A percentile compares a stretch with the other conserved stretches of the same genome.
phyloP scores from a whole-genome alignment of 306 rosid species.

The Prunus fruticosa region DNA sequence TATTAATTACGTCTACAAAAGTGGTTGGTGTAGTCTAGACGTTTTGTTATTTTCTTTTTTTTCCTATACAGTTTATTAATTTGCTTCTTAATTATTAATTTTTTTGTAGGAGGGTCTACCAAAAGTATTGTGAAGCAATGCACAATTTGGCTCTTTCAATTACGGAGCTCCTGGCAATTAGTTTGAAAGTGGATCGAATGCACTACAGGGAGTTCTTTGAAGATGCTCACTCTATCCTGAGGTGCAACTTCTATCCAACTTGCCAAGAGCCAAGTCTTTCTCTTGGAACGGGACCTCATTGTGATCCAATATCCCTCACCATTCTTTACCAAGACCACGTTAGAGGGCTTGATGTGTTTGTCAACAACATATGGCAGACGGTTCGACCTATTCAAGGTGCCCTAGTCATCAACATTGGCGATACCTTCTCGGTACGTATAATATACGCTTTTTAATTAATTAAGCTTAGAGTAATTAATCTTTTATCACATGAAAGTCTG shows the following conservation, averaged over 20 bases:
- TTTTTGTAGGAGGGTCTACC: constrained; percentile 36
- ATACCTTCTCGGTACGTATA: constrained; percentile 49
- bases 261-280: constrained; percentile 48
- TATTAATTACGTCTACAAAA: neutral
- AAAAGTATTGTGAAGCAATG: constrained; percentile 68
- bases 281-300: constrained; percentile 78
- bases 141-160: constrained; percentile 43
- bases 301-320: constrained; percentile 76
- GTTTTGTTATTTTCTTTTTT: too few relatives aligned
- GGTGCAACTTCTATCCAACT: constrained; percentile 74
- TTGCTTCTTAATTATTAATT: neutral
- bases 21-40: too few relatives aligned
- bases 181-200: constrained; percentile 50
- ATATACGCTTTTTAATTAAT: too few relatives aligned
- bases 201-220: constrained; percentile 49
- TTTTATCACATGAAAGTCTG: too few relatives aligned
- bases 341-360: constrained; percentile 71
- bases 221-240: constrained; percentile 58
- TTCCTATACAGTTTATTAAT: neutral
- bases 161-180: constrained; percentile 60
- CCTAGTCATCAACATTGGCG: constrained; percentile 71
- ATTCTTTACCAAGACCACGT: constrained; percentile 71
- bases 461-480: too few relatives aligned
- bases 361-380: constrained; percentile 48
- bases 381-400: constrained; percentile 52